These are phyloP conservation scores for Aspergillus flavus DNA, from an alignment of 2,329 filamentous ascomycete species.

Conservation along the genomic window DNA sequence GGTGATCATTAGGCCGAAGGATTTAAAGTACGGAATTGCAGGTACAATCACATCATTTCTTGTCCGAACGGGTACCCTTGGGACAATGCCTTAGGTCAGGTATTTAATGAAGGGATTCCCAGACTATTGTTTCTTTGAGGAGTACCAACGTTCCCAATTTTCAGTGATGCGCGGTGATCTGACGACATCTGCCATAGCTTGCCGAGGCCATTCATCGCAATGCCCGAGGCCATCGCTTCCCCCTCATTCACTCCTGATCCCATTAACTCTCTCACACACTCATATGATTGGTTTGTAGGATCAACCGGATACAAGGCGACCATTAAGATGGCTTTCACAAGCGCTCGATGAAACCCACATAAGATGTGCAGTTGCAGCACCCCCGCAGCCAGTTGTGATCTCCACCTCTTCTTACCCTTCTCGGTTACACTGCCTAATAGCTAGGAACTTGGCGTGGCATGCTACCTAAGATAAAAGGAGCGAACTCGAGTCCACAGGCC, in stretches of 20 bases:
- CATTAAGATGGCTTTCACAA: background rate
- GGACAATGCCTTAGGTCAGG: background rate
- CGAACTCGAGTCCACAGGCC: background rate
- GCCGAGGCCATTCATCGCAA: background rate
- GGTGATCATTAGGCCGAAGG: conserved; percentile 7
- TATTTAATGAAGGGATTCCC: background rate
- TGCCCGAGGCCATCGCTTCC: background rate
- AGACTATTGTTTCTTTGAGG: too few species aligned
- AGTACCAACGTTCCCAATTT: background rate
- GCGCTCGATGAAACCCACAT: background rate
- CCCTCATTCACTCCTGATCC: background rate
- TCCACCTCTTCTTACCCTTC: background rate
- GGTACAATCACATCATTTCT: background rate
- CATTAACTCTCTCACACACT: too few species aligned
- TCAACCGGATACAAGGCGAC: background rate
- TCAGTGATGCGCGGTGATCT: background rate
- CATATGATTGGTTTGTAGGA: too few species aligned
- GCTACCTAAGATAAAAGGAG: background rate
- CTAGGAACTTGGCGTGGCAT: background rate
- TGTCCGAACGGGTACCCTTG: background rate
- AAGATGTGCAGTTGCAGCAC: background rate
- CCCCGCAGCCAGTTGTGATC: background rate
- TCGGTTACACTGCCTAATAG: background rate
- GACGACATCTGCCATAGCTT: background rate
- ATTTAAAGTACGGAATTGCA: background rate